Conservation (phyloP, 2,329 filamentous ascomycete species). For the Neonectria neomacrospora region DNA sequence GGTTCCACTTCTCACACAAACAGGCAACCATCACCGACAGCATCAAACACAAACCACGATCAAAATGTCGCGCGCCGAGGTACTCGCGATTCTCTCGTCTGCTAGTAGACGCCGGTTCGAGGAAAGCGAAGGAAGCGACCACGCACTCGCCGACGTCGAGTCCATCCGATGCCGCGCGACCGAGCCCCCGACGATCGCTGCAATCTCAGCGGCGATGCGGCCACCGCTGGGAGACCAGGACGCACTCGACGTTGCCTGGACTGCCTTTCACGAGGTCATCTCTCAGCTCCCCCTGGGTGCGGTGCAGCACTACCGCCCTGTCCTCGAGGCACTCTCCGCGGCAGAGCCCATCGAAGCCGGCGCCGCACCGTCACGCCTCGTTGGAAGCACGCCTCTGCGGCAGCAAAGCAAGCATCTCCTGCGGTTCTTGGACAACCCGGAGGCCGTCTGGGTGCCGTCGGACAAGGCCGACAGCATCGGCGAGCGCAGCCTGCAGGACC, state of each 20-base stretch:
- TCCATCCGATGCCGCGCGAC: constrained; percentile 8
- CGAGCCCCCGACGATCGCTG: constrained; percentile 13
- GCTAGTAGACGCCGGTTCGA: background rate
- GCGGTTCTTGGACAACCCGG: constrained; percentile 9
- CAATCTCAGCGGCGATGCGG: background rate
- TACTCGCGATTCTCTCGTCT: constrained; percentile 6
- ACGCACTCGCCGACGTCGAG: background rate
- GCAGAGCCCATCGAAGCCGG: background rate
- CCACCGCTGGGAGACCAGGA: constrained; percentile 5
- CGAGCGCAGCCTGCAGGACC: constrained; percentile 12
- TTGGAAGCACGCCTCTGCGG: background rate
- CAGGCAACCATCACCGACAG: no score
- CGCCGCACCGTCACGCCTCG: background rate
- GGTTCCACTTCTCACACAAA: no score
- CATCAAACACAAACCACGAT: no score
- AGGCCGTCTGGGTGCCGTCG: constrained; percentile 12
- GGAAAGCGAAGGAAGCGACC: background rate
- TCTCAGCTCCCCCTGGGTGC: background rate
- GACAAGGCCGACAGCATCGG: constrained; percentile 5
- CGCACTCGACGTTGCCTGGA: constrained; percentile 3
- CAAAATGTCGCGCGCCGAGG: background rate
- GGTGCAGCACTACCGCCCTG: constrained; percentile 4
- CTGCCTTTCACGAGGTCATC: constrained; percentile 5
- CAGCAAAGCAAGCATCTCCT: background rate
- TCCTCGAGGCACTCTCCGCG: constrained; percentile 7